Evolutionary conservation across 176 grass and related monocot genomes (phyloP).

Genomic region (Zoysia pacifica): DNA sequence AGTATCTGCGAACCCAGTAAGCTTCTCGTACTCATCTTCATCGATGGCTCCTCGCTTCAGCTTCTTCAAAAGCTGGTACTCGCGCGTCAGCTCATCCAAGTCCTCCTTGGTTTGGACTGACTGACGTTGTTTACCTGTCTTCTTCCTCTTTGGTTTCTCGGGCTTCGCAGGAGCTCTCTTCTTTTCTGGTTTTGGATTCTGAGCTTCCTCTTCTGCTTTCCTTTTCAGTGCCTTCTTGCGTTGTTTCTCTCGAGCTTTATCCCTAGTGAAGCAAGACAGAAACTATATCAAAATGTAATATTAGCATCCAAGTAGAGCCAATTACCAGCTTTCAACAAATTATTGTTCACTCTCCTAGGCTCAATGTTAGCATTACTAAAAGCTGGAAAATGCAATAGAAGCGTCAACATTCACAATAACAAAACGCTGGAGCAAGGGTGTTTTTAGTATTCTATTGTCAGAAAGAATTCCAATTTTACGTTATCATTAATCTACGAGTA

Average conservation of each 20-base stretch:
- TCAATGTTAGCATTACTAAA: background rate
- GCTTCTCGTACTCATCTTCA: conserved; percentile 80
- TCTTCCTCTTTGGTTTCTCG: conserved; percentile 65
- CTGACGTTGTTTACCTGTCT: conserved; percentile 72
- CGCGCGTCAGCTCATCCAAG: conserved; percentile 72
- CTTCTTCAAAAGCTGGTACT: conserved; percentile 85
- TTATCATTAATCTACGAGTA: background rate
- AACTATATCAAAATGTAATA: background rate
- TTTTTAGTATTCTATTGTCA: conserved; percentile 8
- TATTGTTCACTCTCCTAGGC: background rate
- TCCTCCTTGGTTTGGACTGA: conserved; percentile 89
- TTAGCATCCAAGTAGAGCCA: background rate
- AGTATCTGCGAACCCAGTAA: conserved; percentile 63
- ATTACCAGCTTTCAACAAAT: background rate
- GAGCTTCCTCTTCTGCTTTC: conserved; percentile 61
- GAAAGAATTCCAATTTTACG: background rate
- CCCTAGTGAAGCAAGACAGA: conserved; percentile 42
- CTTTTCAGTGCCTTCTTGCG: conserved; percentile 72
- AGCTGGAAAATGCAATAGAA: background rate
- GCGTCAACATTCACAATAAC: background rate
- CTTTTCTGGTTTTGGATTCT: conserved; percentile 56
- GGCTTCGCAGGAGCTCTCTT: conserved; percentile 39
- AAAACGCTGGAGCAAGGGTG: background rate
- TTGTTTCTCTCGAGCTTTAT: conserved; percentile 85
- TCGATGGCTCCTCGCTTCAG: conserved; percentile 80